phyloP scores from a whole-genome alignment of 2,329 filamentous ascomycete species.

The Colletotrichum chrysophilum region DNA sequence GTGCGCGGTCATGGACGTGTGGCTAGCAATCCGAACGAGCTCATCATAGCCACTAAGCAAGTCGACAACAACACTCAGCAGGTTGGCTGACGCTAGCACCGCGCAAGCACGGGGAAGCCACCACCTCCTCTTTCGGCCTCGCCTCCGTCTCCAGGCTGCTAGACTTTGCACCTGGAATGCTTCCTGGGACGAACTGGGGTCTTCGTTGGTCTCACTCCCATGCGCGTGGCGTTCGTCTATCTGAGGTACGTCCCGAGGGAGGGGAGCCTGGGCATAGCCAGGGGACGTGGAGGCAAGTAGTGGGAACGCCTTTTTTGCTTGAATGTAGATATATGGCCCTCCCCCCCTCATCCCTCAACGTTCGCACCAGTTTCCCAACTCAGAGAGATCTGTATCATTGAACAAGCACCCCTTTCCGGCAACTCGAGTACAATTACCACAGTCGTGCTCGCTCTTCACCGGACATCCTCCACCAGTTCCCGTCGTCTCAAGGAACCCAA shows the following conservation, averaged over 20 bases:
- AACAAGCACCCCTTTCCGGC: not conserved
- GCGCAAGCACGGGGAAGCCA: conserved; percentile 8
- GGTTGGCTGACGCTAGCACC: conserved; percentile 7
- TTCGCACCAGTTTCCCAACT: not conserved
- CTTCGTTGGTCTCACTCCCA: not conserved
- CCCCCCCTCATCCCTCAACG: not conserved
- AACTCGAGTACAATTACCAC: not conserved
- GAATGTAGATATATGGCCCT: conserved; percentile 6
- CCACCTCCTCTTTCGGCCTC: not conserved
- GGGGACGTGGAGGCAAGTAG: not conserved
- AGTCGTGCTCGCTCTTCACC: not conserved
- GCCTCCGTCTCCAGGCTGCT: not conserved
- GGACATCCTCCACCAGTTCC: not conserved
- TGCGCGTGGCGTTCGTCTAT: conserved; percentile 13
- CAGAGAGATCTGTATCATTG: not conserved
- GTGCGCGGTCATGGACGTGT: not conserved
- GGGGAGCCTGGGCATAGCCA: not conserved
- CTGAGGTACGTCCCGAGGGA: not conserved
- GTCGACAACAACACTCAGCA: not conserved
- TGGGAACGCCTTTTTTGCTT: not conserved
- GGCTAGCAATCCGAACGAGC: not conserved
- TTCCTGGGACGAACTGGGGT: not conserved
- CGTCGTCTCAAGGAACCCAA: not conserved
- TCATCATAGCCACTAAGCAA: not conserved
- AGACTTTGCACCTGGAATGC: not conserved